Base-by-base conservation (phyloP, 2,329 filamentous ascomycete genomes). In the Tolypocladium endophyticum region DNA sequence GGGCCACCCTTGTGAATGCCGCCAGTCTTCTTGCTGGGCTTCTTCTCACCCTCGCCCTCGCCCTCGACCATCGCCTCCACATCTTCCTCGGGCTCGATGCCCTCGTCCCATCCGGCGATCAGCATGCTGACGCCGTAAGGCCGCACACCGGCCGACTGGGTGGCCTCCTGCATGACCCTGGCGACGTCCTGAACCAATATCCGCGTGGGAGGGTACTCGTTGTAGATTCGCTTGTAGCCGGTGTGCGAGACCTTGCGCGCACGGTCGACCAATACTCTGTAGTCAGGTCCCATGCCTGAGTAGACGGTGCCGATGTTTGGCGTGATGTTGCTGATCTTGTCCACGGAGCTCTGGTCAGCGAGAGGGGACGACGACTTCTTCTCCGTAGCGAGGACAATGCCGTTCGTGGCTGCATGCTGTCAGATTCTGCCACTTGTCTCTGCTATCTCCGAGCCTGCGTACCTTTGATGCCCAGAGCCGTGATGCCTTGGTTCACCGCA, bases 251-350 rank as follows among this genome's bases (percentile, higher is more conserved):
- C 94, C 78, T 97, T 99, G 73, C 94, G 92, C 68, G 94, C 94
- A 77, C 92, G 93, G 81, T 99, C 94, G 68, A 97, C 94, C 59
- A 99, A 84, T 60, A 99, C 91, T 75, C 94, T 87, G 81, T 97
- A 99, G 77, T 99, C 94, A 61, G 94, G 94, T 36, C 94, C 93
- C 94, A 99, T 99, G 73, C 94, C 94, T 58, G 92, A 92, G 80
- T 99, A 99, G 70, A 99, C 94, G 90, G 97, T 97, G 75, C 94
- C 94, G 76, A 99, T 97, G 83, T 99, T 94, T 70, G 94, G 94
- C 55, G 94, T 99, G 79, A 99, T 92, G 74, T 95, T 86, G 74
- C 91, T 96, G 80, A 99, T 90, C 83, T 99, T 99, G 70, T 92
- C 94, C 66, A 96, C 87, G 47, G 94, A 97, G 69, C 89, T 86